Percentiles rank a stretch among this genome's conserved stretches.
Evolutionary conservation across 495 filamentous ascomycete genomes (phyloP).

Genomic region (Aspergillus biplanus): DNA sequence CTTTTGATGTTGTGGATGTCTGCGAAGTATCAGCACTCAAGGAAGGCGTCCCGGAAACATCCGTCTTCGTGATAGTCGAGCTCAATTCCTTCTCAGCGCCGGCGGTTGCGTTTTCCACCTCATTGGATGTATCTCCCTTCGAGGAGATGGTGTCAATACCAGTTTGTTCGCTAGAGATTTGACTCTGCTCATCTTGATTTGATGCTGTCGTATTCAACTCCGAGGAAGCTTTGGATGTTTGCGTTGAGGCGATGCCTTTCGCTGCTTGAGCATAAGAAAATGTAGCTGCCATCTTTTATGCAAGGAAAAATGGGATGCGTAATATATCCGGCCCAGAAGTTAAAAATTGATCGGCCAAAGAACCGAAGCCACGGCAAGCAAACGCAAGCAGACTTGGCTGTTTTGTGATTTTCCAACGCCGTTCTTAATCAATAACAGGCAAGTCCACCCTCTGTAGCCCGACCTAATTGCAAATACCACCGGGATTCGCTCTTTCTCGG

Average conservation of each 20-base stretch:
- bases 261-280: slow-evolving; percentile 98
- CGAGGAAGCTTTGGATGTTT: slow-evolving; percentile 42
- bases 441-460: slow-evolving; percentile 38
- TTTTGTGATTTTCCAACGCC: slow-evolving; percentile 36
- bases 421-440: slow-evolving; percentile 32
- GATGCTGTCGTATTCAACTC: slow-evolving; percentile 34
- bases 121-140: slow-evolving; percentile 31
- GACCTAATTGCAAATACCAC: slow-evolving; percentile 36
- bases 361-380: slow-evolving; percentile 31
- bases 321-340: slow-evolving; percentile 26
- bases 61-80: slow-evolving; percentile 30
- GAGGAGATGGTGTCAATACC: slow-evolving; percentile 27
- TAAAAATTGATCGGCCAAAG: slow-evolving; percentile 35
- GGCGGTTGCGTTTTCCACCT: slow-evolving; percentile 33
- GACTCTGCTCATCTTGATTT: slow-evolving; percentile 36
- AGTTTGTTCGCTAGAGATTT: slow-evolving; percentile 18
- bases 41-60: slow-evolving; percentile 63
- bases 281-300: slow-evolving; percentile 40
- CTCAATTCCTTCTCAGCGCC: slow-evolving; percentile 36
- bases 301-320: slow-evolving; percentile 15
- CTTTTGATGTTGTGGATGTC: slow-evolving; percentile 66
- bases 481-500: slow-evolving; percentile 30
- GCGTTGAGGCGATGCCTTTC: slow-evolving; percentile 63
- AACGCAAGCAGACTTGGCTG: slow-evolving; percentile 27
- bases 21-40: slow-evolving; percentile 67